Percentiles rank a stretch among this genome's conserved stretches.
Evolutionary conservation across 495 filamentous ascomycete genomes (phyloP).

Genomic region (Achaetomiella virescens): DNA sequence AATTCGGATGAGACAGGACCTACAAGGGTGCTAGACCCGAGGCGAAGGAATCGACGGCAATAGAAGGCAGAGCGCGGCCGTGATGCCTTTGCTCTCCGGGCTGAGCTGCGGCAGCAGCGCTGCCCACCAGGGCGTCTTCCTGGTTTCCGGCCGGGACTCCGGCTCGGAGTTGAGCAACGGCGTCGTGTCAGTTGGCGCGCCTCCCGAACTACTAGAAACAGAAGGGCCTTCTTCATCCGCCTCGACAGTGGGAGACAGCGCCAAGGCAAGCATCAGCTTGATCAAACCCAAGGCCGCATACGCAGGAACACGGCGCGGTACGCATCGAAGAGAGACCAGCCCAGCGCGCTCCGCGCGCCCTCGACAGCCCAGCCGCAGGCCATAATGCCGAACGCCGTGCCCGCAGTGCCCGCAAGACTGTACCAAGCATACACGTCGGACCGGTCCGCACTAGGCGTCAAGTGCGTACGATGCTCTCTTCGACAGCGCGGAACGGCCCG

Average conservation of each 20-base stretch:
- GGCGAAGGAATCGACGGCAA: slow-evolving; percentile 14
- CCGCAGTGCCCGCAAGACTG: slow-evolving; percentile 61
- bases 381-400: slow-evolving; percentile 60
- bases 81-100: neutral
- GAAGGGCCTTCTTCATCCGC: slow-evolving; percentile 27
- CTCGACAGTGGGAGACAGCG: slow-evolving; percentile 58
- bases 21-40: slow-evolving; percentile 24
- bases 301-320: slow-evolving; percentile 64
- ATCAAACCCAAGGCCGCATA: slow-evolving; percentile 63
- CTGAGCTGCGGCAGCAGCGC: neutral
- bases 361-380: slow-evolving; percentile 60
- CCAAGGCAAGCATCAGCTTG: slow-evolving; percentile 56
- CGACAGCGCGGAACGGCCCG: slow-evolving; percentile 77
- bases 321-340: slow-evolving; percentile 51
- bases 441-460: slow-evolving; percentile 54
- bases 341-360: slow-evolving; percentile 39
- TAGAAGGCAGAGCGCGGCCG: slow-evolving; percentile 54
- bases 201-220: neutral
- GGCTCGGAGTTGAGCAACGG: neutral
- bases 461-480: slow-evolving; percentile 71
- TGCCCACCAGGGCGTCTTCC: neutral
- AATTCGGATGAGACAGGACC: neutral
- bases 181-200: neutral
- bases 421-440: slow-evolving; percentile 83
- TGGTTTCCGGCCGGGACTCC: neutral